Percentiles rank a stretch among this genome's conserved stretches.
Conservation (phyloP, 1,139 yeast species). For the Scheffersomyces lignicola region DNA sequence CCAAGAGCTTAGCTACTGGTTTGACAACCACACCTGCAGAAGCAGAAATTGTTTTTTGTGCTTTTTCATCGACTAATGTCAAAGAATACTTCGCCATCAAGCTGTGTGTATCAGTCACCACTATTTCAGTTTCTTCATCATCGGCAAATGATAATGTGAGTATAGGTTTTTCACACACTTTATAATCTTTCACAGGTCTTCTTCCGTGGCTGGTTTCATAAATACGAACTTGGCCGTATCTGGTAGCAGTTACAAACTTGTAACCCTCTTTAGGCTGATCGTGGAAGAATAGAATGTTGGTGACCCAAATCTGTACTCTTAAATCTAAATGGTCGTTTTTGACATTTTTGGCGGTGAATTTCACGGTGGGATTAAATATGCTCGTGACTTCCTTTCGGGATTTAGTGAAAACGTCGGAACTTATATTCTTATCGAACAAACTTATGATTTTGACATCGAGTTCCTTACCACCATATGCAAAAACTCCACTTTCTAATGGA, state of each 20-base stretch:
- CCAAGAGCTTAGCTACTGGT: constrained; percentile 41
- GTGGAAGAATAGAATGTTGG: constrained; percentile 46
- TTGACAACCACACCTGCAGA: constrained; percentile 43
- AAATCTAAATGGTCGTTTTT: constrained; percentile 64
- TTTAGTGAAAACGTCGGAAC: constrained; percentile 16
- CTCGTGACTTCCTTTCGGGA: constrained; percentile 15
- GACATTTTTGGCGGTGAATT: constrained; percentile 65
- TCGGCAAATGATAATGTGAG: constrained; percentile 36
- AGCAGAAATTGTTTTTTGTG: constrained; percentile 40
- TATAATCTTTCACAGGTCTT: constrained; percentile 55
- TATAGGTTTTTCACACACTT: constrained; percentile 50
- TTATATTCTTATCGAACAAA: constrained; percentile 29
- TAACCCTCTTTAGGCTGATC: constrained; percentile 28
- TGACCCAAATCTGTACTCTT: constrained; percentile 69
- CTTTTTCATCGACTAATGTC: constrained; percentile 36
- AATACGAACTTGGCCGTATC: constrained; percentile 65
- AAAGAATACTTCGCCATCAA: constrained; percentile 55
- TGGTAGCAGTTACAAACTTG: constrained; percentile 62
- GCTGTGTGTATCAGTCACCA: constrained; percentile 58
- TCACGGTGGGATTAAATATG: constrained; percentile 23
- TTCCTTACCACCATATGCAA: constrained; percentile 78
- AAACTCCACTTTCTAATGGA: constrained; percentile 44
- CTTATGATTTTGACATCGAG: constrained; percentile 57
- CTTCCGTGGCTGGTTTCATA: constrained; percentile 62
- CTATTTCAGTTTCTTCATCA: constrained; percentile 36